Evolutionary conservation across 208 protist species (phyloP), one percentile per base, ranked within the genome.

Genomic region (Phytomonas sp.): DNA sequence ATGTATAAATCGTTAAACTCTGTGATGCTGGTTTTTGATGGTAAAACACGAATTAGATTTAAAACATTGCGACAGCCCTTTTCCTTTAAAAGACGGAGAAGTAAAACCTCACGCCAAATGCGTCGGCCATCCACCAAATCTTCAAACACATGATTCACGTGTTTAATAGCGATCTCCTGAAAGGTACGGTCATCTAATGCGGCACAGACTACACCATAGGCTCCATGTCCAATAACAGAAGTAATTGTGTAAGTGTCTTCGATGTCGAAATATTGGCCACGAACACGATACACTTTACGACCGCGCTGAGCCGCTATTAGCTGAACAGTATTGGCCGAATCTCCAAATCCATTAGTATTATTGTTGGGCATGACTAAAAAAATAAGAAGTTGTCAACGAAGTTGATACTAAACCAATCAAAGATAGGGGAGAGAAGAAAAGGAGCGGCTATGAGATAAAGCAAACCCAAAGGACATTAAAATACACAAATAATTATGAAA

Each of bases 101-200:
- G 80, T 42, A 94, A 70, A 45, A 99, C 91, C 73, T 99, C 98
- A n/a, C 99, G 89, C 73, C 98, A 89, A 29, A 98, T 99, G 42
- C 98, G 91, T 60, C 98, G 97, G 29, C 93, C 90, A 69, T 99
- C 98, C 36, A 97, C 94, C 1, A 97, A 59, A 67, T 98, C 91
- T 30, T 97, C 87, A 77, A 99, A 99, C 32, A 97, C 86, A 66
- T 95, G 89, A 34, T 68, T 79, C 52, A 99, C 97, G 60, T 98
- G 98, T 74, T 99, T 99, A 61, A 99, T 99, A 16, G 98, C 98
- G 0, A 99, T 97, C 14, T 96, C 84, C 56, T 85, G 66, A 16
- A 92, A 84, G 1, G 79, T 89, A 40, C 72, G 71, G 71, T 88
- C 80, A 75, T 97, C 90, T n/a, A 90, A 70, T 7, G 86, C 89